A percentile compares a stretch with the other conserved stretches of the same genome.
These are phyloP conservation scores for Chaetomium sp. DNA, from an alignment of 2,329 filamentous ascomycete species.

Conservation along the genomic window DNA sequence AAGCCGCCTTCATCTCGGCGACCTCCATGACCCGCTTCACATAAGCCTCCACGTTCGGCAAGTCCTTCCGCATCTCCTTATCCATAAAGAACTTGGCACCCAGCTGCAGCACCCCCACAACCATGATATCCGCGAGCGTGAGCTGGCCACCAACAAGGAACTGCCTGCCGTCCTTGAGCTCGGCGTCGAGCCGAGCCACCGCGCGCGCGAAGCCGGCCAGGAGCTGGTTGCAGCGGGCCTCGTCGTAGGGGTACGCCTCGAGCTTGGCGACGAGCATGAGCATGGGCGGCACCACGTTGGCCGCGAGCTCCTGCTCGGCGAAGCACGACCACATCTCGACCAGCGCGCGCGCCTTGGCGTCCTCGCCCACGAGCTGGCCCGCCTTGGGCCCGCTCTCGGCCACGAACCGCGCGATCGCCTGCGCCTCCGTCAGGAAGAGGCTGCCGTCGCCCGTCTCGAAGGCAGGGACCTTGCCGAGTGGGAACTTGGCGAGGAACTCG, in stretches of 20 bases:
- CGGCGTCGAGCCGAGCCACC: constrained; percentile 38
- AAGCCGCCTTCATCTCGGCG: constrained; percentile 41
- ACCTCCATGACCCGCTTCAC: constrained; percentile 38
- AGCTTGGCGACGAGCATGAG: constrained; percentile 39
- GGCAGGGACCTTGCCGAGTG: constrained; percentile 54
- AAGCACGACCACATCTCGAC: constrained; percentile 52
- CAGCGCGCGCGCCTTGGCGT: constrained; percentile 44
- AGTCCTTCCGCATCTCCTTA: constrained; percentile 41
- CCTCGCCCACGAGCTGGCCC: constrained; percentile 49
- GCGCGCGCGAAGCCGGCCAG: constrained; percentile 36
- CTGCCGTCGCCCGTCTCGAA: constrained; percentile 50
- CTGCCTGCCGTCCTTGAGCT: constrained; percentile 41
- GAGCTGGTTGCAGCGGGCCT: constrained; percentile 32
- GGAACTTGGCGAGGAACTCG: constrained; percentile 54
- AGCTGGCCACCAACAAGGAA: constrained; percentile 44
- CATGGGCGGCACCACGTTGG: constrained; percentile 32
- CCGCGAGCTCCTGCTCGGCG: constrained; percentile 42
- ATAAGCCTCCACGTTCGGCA: constrained; percentile 41
- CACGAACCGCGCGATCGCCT: constrained; percentile 52
- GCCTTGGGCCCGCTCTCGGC: constrained; percentile 49
- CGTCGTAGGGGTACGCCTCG: constrained; percentile 33
- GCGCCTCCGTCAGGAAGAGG: constrained; percentile 48
- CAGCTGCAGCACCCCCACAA: constrained; percentile 37
- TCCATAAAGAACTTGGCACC: constrained; percentile 38
- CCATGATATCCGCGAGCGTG: constrained; percentile 45